Evolutionary conservation across 495 filamentous ascomycete species (phyloP).

Genomic region (Podospora pseudopauciseta): DNA sequence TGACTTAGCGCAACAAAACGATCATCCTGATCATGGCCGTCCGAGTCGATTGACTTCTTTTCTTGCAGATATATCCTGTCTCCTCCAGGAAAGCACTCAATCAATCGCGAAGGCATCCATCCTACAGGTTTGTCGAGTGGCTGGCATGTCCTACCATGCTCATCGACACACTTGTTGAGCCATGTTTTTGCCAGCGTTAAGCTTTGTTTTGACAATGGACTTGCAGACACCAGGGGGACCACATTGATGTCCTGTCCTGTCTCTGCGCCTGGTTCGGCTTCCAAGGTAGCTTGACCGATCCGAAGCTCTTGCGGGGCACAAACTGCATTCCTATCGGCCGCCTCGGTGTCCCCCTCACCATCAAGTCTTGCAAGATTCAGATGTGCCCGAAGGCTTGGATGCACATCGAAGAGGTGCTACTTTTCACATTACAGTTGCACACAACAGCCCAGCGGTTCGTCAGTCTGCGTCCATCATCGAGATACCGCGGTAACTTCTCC

Average conservation of each 20-base stretch:
- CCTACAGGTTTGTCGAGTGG: neutral
- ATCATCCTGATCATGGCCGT: neutral
- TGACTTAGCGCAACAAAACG: slow-evolving; percentile 30
- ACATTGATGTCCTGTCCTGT: neutral
- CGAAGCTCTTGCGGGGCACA: neutral
- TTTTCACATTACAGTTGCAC: slow-evolving; percentile 6
- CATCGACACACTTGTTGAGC: slow-evolving; percentile 19
- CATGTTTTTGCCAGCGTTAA: slow-evolving; percentile 12
- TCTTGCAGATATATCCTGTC: slow-evolving; percentile 17
- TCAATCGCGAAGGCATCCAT: slow-evolving; percentile 20
- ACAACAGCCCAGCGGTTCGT: neutral
- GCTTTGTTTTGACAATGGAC: slow-evolving; percentile 19
- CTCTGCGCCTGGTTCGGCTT: neutral
- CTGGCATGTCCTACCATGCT: slow-evolving; percentile 18
- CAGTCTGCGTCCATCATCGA: slow-evolving; percentile 6
- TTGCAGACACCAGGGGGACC: neutral
- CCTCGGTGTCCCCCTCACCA: neutral
- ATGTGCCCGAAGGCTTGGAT: neutral
- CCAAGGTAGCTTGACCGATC: neutral
- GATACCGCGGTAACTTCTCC: neutral
- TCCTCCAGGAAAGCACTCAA: slow-evolving; percentile 7
- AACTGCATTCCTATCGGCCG: neutral
- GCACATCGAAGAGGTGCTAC: slow-evolving; percentile 2
- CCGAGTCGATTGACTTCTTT: neutral
- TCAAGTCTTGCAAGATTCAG: neutral